Evolutionary conservation across 2,329 filamentous ascomycete species (phyloP).

Genomic region (Didymella sp.): DNA sequence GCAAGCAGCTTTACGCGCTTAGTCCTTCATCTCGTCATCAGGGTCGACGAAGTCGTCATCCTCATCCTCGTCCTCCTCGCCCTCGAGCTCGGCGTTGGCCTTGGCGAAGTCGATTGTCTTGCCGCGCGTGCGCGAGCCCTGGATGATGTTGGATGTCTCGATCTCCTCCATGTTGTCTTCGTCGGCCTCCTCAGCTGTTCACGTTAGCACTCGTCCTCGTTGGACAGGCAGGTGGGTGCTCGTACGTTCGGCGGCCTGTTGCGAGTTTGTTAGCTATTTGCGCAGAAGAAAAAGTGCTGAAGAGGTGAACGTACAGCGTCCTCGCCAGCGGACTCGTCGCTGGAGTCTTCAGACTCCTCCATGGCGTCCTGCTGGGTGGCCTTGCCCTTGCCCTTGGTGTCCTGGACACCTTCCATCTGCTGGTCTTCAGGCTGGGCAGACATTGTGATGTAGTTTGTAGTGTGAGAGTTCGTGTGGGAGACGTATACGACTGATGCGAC

Average conservation of each 20-base stretch:
- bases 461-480: constrained; percentile 4
- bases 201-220: constrained; percentile 25
- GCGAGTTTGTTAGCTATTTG: constrained; percentile 37
- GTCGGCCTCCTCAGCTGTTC: constrained; percentile 68
- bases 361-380: constrained; percentile 66
- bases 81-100: constrained; percentile 79
- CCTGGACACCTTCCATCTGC: constrained; percentile 49
- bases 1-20: constrained; percentile 19
- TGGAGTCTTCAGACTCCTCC: constrained; percentile 74
- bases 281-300: constrained; percentile 3
- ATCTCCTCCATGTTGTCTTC: constrained; percentile 90
- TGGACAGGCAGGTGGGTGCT: constrained; percentile 2
- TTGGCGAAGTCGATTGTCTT: constrained; percentile 93
- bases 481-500: constrained; percentile 23
- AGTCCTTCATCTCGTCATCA: constrained; percentile 74
- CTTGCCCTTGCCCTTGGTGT: constrained; percentile 88
- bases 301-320: constrained; percentile 58
- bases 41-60: constrained; percentile 71
- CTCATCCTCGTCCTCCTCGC: constrained; percentile 79
- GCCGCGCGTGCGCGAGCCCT: constrained; percentile 79
- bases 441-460: constrained; percentile 31
- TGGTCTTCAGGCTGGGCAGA: constrained; percentile 45
- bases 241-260: constrained; percentile 48
- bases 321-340: constrained; percentile 71
- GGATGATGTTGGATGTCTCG: constrained; percentile 85